phyloP scores from a whole-genome alignment of 495 filamentous ascomycete genomes.

The Bacidia rubella region DNA sequence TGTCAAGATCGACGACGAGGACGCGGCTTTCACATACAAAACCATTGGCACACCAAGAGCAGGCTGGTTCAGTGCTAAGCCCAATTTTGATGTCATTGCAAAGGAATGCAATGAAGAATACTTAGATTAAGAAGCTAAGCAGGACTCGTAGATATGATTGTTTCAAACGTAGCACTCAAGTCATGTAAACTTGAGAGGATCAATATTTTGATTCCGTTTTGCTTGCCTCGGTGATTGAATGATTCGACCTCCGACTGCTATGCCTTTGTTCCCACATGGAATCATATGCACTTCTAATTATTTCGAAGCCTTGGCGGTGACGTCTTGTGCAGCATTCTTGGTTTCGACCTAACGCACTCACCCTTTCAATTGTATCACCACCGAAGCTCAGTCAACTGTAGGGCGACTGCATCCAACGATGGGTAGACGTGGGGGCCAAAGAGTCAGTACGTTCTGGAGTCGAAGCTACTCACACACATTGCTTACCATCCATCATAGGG shows the following conservation, averaged over 20 bases:
- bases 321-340: too few species aligned
- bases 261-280: too few species aligned
- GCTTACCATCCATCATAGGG: constrained; percentile 1
- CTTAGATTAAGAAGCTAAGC: constrained; percentile 26
- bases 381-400: too few species aligned
- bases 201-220: too few species aligned
- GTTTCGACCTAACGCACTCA: too few species aligned
- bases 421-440: constrained; percentile 25
- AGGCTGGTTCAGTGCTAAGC: constrained; percentile 61
- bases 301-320: too few species aligned
- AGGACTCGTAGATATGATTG: neutral
- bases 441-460: constrained; percentile 19
- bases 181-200: too few species aligned
- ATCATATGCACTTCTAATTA: too few species aligned
- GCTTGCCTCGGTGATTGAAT: too few species aligned
- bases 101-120: constrained; percentile 49
- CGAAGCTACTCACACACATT: neutral
- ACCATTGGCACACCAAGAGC: constrained; percentile 46
- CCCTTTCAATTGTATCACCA: too few species aligned
- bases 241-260: too few species aligned
- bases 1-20: constrained; percentile 51
- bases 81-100: constrained; percentile 61
- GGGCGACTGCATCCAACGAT: constrained; percentile 12
- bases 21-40: constrained; percentile 55
- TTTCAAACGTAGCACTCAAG: too few species aligned